These are phyloP conservation scores for Alternaria metachromatica DNA, from an alignment of 2,329 filamentous ascomycete genomes.

Conservation along the genomic window DNA sequence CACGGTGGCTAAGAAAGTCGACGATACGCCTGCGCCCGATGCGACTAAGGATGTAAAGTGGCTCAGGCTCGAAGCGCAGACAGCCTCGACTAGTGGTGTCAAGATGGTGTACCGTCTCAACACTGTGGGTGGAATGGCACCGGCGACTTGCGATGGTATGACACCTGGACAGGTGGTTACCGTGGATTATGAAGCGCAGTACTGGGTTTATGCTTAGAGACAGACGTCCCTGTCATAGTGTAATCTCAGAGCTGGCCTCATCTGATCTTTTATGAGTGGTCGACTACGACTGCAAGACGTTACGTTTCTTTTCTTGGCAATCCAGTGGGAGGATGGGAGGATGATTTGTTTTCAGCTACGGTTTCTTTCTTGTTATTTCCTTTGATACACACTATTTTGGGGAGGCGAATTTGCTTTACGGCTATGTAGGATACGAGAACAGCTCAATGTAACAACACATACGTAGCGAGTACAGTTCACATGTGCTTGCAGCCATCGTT, in stretches of 20 bases:
- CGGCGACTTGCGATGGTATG: slow-evolving; percentile 68
- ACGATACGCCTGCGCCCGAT: slow-evolving; percentile 66
- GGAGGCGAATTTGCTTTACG: not conserved
- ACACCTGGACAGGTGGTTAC: slow-evolving; percentile 61
- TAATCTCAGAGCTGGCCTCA: not conserved
- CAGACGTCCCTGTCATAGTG: not conserved
- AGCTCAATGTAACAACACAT: not conserved
- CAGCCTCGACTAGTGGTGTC: slow-evolving; percentile 53
- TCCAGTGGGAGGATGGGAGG: not conserved
- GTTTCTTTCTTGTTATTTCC: not conserved
- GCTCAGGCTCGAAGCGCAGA: slow-evolving; percentile 69
- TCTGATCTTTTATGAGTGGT: not conserved
- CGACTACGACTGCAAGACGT: not conserved
- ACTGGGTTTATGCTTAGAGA: slow-evolving; percentile 62
- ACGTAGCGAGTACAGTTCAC: not conserved
- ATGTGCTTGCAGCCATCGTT: not conserved
- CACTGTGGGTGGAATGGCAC: slow-evolving; percentile 80
- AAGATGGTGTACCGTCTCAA: slow-evolving; percentile 82
- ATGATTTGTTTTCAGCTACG: not conserved
- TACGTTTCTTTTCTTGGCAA: not conserved
- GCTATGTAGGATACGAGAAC: not conserved
- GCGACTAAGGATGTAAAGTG: slow-evolving; percentile 71
- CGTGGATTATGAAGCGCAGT: slow-evolving; percentile 85
- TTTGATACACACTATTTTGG: not conserved
- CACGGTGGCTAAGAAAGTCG: slow-evolving; percentile 70